Evolutionary conservation across 192 early-diverging fungal genomes (phyloP), one percentile per base, ranked within the genome.

Genomic region (Coemansia sp.): DNA sequence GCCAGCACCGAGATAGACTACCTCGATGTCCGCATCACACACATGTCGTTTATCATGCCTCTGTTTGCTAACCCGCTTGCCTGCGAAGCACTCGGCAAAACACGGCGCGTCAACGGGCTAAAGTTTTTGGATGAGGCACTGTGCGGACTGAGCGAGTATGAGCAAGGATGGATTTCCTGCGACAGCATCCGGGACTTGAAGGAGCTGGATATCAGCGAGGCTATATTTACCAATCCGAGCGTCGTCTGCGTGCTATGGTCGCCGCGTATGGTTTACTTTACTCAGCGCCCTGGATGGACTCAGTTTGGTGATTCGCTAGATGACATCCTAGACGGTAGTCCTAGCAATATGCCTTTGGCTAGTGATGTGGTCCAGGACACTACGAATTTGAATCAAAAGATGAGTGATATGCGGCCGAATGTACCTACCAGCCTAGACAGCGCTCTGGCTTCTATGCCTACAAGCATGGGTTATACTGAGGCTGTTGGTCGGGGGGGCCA

Each of bases 181-280:
- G 37, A 55, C 15, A 73, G 56, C 26, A 60, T 70, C 33, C 66
- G 70, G 13, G 77, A 78, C 15, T 43, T 78, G 25, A 60, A 69
- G 25, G 69, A 68, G 42, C 38, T 72, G 7, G 58, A 74, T 18
- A 55, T 78, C 27, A 49, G 55, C 23, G 55, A 65, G 30, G 70
- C 77, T 0, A 32, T 63, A 11, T 71, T 79, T 34, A 72, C 53
- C 50, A 52, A 48, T 29, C 62, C 72, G 1, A 59, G 53, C 32
- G 61, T 79, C 4, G 64, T 61, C 1, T 67, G 66, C 24, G 64
- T 79, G 14, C 37, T 79, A 36, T 75, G 63, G 66, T 70, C 72
- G 38, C 78, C 78, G 9, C 72, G 72, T 3, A 60, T 76, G 47
- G 68, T 79, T 37, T 79, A 79, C 40, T 79, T 75, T 60, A 74